Base-by-base conservation (phyloP, 495 filamentous ascomycete genomes). In the Tuber melanosporum region DNA sequence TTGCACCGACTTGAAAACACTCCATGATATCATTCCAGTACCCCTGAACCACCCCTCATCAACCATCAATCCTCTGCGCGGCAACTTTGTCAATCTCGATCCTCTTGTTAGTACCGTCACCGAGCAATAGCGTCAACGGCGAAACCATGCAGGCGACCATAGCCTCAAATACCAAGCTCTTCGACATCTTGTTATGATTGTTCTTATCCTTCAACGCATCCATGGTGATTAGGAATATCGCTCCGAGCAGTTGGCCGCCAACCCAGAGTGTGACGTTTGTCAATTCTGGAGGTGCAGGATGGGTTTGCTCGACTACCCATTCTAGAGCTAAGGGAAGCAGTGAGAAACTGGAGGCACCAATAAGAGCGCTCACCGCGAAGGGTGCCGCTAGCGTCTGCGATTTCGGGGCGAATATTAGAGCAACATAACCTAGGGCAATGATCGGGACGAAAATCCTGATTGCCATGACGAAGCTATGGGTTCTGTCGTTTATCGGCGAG, bases 241-340 rank as follows among this genome's bases (percentile, higher is more conserved):
- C 94, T 2, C 95, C 95, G 0, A 94, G 83, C 14, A 94, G 79
- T 85, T 93, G 92, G 0, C 94, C 94, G 22, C 91, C 92, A 15
- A 88, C 88, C 95, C 95, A 98, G 81, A 91, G 91, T 44, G 96
- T 87, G 71, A 92, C 92, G 73, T 88, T 91, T 10, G 93, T 91
- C 72, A 97, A 89, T 86, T 95, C 95, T 2, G 95, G 93, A n/a
- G 90, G 91, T 41, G 94, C 90, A 0, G 95, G 95, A 77, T 93
- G 91, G 26, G 93, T 94, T 78, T 96, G 86, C 83, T 98, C 93
- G 75, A 92, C 92, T 45, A 95, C 85, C 82, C 89, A 95, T 86
- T 99, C 95, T 49, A 98, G 87, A 19, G 90, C 92, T 41, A 97
- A 87, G 14, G 95, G 95, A 14, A 99, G 85, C 2, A 98, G 84